Percentiles rank a stretch among this genome's conserved stretches.
phyloP scores from a whole-genome alignment of 1,284 basidiomycete genomes.

The Ustilago xerochloae region DNA sequence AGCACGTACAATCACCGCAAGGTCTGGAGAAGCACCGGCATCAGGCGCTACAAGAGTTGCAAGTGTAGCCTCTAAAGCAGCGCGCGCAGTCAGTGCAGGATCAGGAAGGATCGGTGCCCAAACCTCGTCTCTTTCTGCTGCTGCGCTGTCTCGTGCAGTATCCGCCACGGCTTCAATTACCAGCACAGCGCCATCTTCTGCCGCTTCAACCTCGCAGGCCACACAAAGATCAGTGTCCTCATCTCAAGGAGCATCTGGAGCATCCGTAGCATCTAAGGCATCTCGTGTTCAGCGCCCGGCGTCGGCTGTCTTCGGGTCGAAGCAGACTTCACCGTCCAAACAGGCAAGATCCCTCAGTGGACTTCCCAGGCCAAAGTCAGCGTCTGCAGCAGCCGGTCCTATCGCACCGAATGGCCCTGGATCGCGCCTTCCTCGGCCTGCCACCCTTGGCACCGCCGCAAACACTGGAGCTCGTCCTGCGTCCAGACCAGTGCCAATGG shows the following conservation, averaged over 20 bases:
- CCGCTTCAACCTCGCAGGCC: neutral
- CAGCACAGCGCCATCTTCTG: neutral
- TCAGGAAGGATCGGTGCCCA: constrained; percentile 22
- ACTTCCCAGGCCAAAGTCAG: constrained; percentile 28
- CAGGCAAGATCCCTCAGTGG: constrained; percentile 26
- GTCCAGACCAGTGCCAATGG: constrained; percentile 37
- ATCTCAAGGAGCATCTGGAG: constrained; percentile 11
- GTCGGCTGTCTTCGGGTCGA: constrained; percentile 17
- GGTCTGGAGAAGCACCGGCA: neutral
- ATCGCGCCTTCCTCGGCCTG: constrained; percentile 39
- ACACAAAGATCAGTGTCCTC: constrained; percentile 3
- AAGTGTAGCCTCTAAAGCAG: constrained; percentile 35
- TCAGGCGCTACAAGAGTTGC: constrained; percentile 2
- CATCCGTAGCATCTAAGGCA: constrained; percentile 37
- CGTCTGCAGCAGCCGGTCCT: neutral
- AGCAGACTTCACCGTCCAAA: constrained; percentile 23
- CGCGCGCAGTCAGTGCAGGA: constrained; percentile 15
- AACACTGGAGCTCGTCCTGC: neutral
- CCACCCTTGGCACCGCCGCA: constrained; percentile 7
- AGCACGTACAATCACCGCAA: constrained; percentile 7
- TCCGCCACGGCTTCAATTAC: neutral
- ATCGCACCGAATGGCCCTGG: constrained; percentile 13
- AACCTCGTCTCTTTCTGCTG: constrained; percentile 12
- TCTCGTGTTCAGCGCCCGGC: constrained; percentile 27
- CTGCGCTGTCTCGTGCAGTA: constrained; percentile 15